A percentile compares a stretch with the other conserved stretches of the same genome.
phyloP scores from a whole-genome alignment of 306 rosid species.

The Pyrus communis region DNA sequence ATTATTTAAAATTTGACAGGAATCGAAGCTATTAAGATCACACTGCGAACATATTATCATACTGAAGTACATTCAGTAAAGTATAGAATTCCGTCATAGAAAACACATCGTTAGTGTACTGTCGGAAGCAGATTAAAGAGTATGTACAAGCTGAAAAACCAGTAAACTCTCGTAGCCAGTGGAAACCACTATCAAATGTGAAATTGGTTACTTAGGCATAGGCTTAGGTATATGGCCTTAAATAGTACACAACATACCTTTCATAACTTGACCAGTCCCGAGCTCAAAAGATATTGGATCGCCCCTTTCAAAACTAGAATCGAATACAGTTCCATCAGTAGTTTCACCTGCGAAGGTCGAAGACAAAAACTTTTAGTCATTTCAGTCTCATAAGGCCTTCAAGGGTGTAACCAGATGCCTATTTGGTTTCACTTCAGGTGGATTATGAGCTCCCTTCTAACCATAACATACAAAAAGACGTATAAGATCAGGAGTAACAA shows the following conservation, averaged over 20 bases:
- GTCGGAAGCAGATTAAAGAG: background rate
- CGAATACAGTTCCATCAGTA: conserved; percentile 96
- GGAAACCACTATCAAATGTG: background rate
- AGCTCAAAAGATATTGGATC: conserved; percentile 77
- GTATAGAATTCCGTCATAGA: background rate
- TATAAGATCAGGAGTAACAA: background rate
- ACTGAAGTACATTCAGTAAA: background rate
- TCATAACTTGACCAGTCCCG: conserved; percentile 88
- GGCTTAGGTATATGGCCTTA: background rate
- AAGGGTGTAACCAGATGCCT: background rate
- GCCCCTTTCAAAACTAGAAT: conserved; percentile 82
- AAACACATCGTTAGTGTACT: background rate
- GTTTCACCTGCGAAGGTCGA: conserved; percentile 48
- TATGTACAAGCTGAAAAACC: background rate
- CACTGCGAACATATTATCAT: background rate
- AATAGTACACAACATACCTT: conserved; percentile 43
- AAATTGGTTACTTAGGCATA: background rate
- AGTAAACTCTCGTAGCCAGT: background rate
- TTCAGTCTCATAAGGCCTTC: background rate
- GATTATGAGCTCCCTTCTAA: background rate
- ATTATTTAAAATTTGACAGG: background rate
- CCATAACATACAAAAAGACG: background rate
- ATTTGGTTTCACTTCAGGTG: background rate
- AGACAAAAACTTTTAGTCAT: background rate
- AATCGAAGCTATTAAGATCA: background rate